These are phyloP conservation scores for Monilinia polystroma DNA, from an alignment of 2,329 filamentous ascomycete genomes.

Conservation along the genomic window DNA sequence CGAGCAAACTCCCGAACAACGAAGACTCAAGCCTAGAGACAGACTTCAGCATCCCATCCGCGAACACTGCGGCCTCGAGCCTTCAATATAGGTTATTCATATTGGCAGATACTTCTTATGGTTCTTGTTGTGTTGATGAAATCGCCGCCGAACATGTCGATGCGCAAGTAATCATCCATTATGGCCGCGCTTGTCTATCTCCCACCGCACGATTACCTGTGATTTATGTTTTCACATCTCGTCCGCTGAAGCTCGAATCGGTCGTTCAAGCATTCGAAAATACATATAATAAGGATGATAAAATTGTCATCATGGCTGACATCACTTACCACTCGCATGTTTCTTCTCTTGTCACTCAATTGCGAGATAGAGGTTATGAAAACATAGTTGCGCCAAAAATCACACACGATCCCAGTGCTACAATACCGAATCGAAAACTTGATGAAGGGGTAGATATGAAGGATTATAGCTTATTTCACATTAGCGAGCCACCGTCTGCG, in stretches of 20 bases:
- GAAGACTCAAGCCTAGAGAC: slow-evolving; percentile 27
- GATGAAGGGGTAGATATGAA: slow-evolving; percentile 43
- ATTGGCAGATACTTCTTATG: slow-evolving; percentile 93
- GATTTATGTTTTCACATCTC: slow-evolving; percentile 83
- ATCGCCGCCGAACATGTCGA: slow-evolving; percentile 91
- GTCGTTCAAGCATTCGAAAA: slow-evolving; percentile 60
- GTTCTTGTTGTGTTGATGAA: slow-evolving; percentile 95
- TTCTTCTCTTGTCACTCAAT: slow-evolving; percentile 50
- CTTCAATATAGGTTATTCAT: slow-evolving; percentile 61
- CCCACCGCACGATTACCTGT: slow-evolving; percentile 85
- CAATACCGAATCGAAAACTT: slow-evolving; percentile 75
- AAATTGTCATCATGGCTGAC: slow-evolving; percentile 82
- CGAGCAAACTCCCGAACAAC: slow-evolving; percentile 14
- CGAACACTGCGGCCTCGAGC: not conserved
- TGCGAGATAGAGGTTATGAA: slow-evolving; percentile 66
- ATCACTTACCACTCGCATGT: slow-evolving; percentile 82
- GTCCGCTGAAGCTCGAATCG: slow-evolving; percentile 61
- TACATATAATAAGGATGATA: slow-evolving; percentile 63
- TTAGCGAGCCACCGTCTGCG: slow-evolving; percentile 76
- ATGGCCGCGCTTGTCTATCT: slow-evolving; percentile 87
- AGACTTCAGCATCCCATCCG: slow-evolving; percentile 28
- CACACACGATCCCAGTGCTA: slow-evolving; percentile 72
- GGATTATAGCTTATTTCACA: slow-evolving; percentile 73
- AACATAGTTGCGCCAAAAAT: slow-evolving; percentile 69
- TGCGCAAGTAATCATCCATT: slow-evolving; percentile 90